Conservation (phyloP, 805 yeast genomes). For the Wickerhamomyces bisporus region DNA sequence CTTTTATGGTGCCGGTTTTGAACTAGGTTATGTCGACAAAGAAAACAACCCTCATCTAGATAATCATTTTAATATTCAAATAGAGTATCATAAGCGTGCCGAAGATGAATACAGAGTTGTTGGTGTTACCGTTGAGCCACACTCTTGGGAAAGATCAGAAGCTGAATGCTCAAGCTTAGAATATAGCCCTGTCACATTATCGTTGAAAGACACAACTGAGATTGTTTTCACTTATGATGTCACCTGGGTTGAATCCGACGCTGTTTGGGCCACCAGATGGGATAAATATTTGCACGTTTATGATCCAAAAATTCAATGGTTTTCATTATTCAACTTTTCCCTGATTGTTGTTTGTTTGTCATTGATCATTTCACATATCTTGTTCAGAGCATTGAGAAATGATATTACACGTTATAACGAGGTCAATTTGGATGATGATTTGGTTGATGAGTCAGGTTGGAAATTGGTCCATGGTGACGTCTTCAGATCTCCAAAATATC, state of each 20-base stretch:
- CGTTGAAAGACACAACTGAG: slow-evolving; percentile 42
- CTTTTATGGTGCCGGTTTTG: slow-evolving; percentile 79
- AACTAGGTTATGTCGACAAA: slow-evolving; percentile 65
- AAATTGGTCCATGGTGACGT: slow-evolving; percentile 93
- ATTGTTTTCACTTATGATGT: slow-evolving; percentile 89
- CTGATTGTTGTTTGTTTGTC: slow-evolving; percentile 75
- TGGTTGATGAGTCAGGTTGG: slow-evolving; percentile 96
- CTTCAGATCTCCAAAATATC: slow-evolving; percentile 73
- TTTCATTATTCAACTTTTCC: slow-evolving; percentile 82
- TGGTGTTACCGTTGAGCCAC: slow-evolving; percentile 77
- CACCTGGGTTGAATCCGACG: slow-evolving; percentile 58
- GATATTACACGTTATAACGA: slow-evolving; percentile 89
- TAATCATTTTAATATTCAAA: slow-evolving; percentile 73
- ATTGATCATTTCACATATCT: slow-evolving; percentile 69
- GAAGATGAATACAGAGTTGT: slow-evolving; percentile 76
- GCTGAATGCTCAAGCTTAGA: slow-evolving; percentile 29
- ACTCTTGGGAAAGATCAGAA: slow-evolving; percentile 43
- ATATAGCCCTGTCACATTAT: slow-evolving; percentile 41
- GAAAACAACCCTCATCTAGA: slow-evolving; percentile 52
- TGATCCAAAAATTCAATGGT: slow-evolving; percentile 95
- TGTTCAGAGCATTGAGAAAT: slow-evolving; percentile 71
- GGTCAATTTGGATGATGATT: slow-evolving; percentile 78
- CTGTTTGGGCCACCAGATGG: slow-evolving; percentile 98
- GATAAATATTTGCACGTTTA: slow-evolving; percentile 89
- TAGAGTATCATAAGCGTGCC: slow-evolving; percentile 79